These are phyloP conservation scores for Cordyceps javanica DNA, from an alignment of 2,329 filamentous ascomycete genomes.

Conservation along the genomic window DNA sequence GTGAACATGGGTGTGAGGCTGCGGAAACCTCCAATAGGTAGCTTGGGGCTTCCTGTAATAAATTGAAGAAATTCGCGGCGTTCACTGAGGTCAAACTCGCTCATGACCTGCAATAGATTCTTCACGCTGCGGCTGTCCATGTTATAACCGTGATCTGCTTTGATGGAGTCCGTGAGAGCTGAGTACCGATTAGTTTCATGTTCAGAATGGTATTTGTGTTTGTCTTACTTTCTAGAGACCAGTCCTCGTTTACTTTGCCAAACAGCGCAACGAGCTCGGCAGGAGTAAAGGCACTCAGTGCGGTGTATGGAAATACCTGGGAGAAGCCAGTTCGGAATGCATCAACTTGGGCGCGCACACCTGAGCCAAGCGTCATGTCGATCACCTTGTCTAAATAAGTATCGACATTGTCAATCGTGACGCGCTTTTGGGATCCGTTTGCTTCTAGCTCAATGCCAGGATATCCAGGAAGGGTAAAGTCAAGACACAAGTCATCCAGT, in stretches of 20 bases:
- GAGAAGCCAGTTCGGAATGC: constrained; percentile 90
- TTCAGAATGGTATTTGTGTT: neutral
- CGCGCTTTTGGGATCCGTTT: constrained; percentile 64
- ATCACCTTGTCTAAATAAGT: constrained; percentile 83
- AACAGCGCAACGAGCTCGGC: constrained; percentile 94
- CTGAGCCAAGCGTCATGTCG: constrained; percentile 82
- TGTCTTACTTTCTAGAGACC: constrained; percentile 88
- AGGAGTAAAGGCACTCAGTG: constrained; percentile 87
- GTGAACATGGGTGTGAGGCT: constrained; percentile 97
- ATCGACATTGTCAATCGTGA: constrained; percentile 90
- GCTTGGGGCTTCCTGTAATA: constrained; percentile 93
- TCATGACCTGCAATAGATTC: constrained; percentile 92
- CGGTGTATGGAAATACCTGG: constrained; percentile 91
- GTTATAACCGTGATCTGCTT: constrained; percentile 97
- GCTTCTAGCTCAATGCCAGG: constrained; percentile 75
- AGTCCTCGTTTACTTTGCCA: constrained; percentile 88
- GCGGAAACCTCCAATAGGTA: constrained; percentile 98
- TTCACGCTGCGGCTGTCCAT: constrained; percentile 96
- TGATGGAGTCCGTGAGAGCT: constrained; percentile 97
- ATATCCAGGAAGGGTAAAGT: constrained; percentile 93
- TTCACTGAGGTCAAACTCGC: constrained; percentile 66
- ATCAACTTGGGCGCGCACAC: constrained; percentile 82
- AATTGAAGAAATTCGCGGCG: constrained; percentile 95
- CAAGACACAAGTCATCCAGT: constrained; percentile 82
- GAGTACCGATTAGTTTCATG: constrained; percentile 15